Evolutionary conservation across 768 basidiomycete genomes (phyloP), one percentile per base, ranked within the genome.

Genomic region (Tricholoma flavovirens): DNA sequence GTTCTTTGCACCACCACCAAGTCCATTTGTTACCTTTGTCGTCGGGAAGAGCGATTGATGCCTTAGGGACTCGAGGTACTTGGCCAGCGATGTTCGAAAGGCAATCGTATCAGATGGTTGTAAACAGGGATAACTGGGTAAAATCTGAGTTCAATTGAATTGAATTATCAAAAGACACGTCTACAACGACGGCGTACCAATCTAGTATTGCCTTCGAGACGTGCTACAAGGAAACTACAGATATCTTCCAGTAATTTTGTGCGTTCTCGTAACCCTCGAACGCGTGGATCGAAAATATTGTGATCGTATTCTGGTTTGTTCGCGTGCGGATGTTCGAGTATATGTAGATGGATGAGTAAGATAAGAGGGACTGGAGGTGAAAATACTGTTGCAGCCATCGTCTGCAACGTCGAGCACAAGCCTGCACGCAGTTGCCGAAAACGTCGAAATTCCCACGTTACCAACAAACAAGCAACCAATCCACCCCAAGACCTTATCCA

Each of bases 211-310:
- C 72, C 70, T 56, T 80, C 76, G 7, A 82, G 65, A 48, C 71
- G 73, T 15, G 69, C 66, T 0, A 83, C 75, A 4, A 83, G 67
- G 62, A 82, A 83, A 61, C 77, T 77, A 17, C 67, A 64, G 22
- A 82, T 64, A 54, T 83, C 80, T 61, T 84, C 81, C 75, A 82
- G 77, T 4, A 70, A 67, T 58, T 75, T 80, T 10, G 67, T 74
- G 21, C 83, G 75, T 59, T 83, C 80, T 19, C 79, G 75, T 51
- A 83, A 64, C 14, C 81, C 78, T 42, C 75, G 75, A 43, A 65
- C 63, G 22, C 66, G 71, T 12, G 75, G 56, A 56, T 79, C 69
- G 64, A 83, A 81, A 9, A 82, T 59, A 53, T 76, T 66, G 54
- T 77, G 73, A 61, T 81, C 77, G 59, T 81, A 83, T 65, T 78